Percentiles rank a stretch among this genome's conserved stretches.
These are phyloP conservation scores for Lactarius sanguifluus DNA, from an alignment of 768 basidiomycete species.

Conservation along the genomic window DNA sequence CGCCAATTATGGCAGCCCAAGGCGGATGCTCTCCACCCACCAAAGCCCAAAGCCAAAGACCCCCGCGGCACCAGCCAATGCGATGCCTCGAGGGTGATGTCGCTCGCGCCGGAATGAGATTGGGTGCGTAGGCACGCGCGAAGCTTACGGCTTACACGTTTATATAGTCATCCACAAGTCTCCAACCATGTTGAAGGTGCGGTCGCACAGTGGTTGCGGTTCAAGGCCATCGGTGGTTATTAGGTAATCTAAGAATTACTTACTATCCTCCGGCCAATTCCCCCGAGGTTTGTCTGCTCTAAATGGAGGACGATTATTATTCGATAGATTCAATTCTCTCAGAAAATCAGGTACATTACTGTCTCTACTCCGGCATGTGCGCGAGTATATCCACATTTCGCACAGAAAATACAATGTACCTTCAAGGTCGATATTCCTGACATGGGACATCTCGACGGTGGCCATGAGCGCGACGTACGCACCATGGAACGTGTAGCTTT, in stretches of 20 bases:
- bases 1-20: slow-evolving; percentile 24
- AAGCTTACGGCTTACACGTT: too few species aligned
- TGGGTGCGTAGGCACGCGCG: too few species aligned
- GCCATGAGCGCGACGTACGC: slow-evolving; percentile 73
- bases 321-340: slow-evolving; percentile 89
- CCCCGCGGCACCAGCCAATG: slow-evolving; percentile 16
- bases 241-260: too few species aligned
- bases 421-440: slow-evolving; percentile 83
- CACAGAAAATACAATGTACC: slow-evolving; percentile 88
- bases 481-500: background rate
- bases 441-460: slow-evolving; percentile 88
- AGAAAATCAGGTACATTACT: slow-evolving; percentile 75
- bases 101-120: too few species aligned
- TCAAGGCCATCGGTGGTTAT: background rate
- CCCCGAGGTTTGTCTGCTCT: too few species aligned
- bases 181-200: too few species aligned
- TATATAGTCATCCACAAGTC: too few species aligned
- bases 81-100: background rate
- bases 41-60: slow-evolving; percentile 26
- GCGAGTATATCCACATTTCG: background rate
- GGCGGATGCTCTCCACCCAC: slow-evolving; percentile 26
- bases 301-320: slow-evolving; percentile 91
- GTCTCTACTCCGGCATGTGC: background rate
- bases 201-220: too few species aligned
- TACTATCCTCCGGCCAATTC: too few species aligned